Evolutionary conservation across 257 asterid species (phyloP), one percentile per base, ranked within the genome.

Genomic region (Solanum verrucosum): DNA sequence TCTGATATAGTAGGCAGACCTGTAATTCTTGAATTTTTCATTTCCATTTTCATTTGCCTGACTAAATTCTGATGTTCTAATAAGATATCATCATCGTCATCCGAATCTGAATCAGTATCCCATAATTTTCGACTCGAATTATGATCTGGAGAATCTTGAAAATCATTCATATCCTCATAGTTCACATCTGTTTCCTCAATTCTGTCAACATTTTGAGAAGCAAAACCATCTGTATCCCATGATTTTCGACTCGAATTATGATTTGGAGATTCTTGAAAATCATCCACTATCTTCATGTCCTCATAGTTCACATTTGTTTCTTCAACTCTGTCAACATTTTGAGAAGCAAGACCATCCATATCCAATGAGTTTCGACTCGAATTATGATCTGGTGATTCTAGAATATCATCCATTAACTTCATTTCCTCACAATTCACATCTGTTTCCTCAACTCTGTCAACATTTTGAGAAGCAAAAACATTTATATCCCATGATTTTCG

Each of bases 1-100:
- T 97, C 99, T 21, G 96, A 94, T 81, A 97, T 97, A 0, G 98
- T 96, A 0, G 99, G 98, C 71, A 97, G 97, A 40, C 98, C 94
- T 88, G 88, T 86, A 20, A 87, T 87, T 72, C 93, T 92, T 20
- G 95, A 92, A 67, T 90, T 91, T 84, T 92, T 97, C 87, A 93
- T 92, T 92, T 95, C 99, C 94, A 89, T 90, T 87, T 95, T 97
- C 97, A 97, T 95, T 46, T 95, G 98, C 42, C 93, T 90, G 3
- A 97, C 96, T 88, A 97, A 93, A 67, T 92, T 74, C 90, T 93
- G 93, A 65, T 97, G 98, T 85, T 96, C 95, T 63, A 85, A 78
- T 87, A 97, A 84, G 59, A 93, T 93, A 89, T 96, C 99, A 67
- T 92, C 95, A 67, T 92, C 96, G 0, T 93, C 95, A 33, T 88